Evolutionary conservation across 352 stramenopile genomes (phyloP), one percentile per base, ranked within the genome.

Genomic region (Saprolegnia diclina): DNA sequence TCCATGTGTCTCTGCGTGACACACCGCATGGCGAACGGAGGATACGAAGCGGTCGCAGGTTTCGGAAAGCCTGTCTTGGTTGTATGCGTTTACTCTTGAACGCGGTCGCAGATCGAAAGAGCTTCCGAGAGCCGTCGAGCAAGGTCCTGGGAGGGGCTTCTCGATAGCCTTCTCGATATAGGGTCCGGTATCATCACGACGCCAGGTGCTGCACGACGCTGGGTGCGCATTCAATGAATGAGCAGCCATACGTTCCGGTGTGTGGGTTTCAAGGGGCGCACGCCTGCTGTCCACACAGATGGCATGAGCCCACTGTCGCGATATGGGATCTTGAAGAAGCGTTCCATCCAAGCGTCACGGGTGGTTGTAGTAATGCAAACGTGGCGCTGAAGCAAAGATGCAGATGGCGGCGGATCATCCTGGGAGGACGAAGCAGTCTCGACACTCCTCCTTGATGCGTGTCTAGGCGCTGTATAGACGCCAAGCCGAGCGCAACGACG

Each of bases 361-460:
- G 52, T 59, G 52, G 52, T 59, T 59, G 52, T 59, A 59, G 52
- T 59, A 59, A 59, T 54, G 46, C 24, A 35, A 7, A n/a, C 16
- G 52, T 59, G 52, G 52, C 52, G 24, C 16, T 9, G 9, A 35
- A 5, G 29, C 29, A 35, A 35, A 35, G 29, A 5, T 52, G n/a
- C 46, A 29, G n/a, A 29, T 54, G 46, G 46, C 46, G 46, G n/a
- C n/a, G n/a, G n/a, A n/a, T n/a, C n/a, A n/a, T n/a, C n/a, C n/a
- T n/a, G n/a, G n/a, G n/a, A n/a, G n/a, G n/a, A n/a, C n/a, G n/a
- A n/a, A n/a, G 22, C 52, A 59, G 52, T 59, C 52, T 59, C 52
- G 52, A 59, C 52, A 59, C 29, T 35, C 29, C 45, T 52, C 5
- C 24, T 54, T 5, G n/a, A 29, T 54, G 46, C 46, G 46, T 54